Base-by-base conservation (phyloP, 345 rosid genomes). In the Hirschfeldia incana region DNA sequence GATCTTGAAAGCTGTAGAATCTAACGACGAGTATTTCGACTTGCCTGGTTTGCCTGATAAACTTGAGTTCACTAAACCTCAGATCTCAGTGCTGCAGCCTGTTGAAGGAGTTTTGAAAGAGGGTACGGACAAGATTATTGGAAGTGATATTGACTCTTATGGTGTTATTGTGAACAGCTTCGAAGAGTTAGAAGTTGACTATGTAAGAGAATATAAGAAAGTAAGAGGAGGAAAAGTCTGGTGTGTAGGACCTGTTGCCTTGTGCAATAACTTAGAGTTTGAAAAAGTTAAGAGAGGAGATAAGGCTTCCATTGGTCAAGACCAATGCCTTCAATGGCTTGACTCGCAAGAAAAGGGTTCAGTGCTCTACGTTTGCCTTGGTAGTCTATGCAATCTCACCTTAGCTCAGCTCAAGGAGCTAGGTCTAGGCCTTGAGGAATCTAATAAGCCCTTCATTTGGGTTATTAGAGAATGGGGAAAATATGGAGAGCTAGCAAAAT, bases 321-420 rank as follows among this genome's bases (percentile, higher is more conserved):
- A 68, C 11, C 49, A 83, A n/a, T 64, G 83, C 62, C 76, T 70
- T 59, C 65, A 80, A 17, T 88, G 91, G 91, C 89, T 89, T 32
- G 83, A 85, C 30, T 39, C 69, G 8, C 65, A 57, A 65, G 81
- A 81, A 75, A 42, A 72, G 0, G 62, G 77, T 16, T 86, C 85
- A 0, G 90, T 88, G 15, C 60, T 89, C 2, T 88, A 89, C 26
- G 85, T 82, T 49, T 89, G 94, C 65, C 75, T 89, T 2, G 91
- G 90, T 0, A 88, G 90, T 46, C 66, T 89, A 28, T 76, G 79
- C 44, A 76, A 66, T 30, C 79, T 86, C 2, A 51, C 80, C 16
- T 46, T 81, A 8, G 59, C 13, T 4, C 90, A 88, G 58, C 67
- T 85, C 6, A 70, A 80, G n/a, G 91, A 89, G 51, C 76, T 89